Evolutionary conservation across 75 land plant species (phyloP).

Genomic region (Picea sitchensis): DNA sequence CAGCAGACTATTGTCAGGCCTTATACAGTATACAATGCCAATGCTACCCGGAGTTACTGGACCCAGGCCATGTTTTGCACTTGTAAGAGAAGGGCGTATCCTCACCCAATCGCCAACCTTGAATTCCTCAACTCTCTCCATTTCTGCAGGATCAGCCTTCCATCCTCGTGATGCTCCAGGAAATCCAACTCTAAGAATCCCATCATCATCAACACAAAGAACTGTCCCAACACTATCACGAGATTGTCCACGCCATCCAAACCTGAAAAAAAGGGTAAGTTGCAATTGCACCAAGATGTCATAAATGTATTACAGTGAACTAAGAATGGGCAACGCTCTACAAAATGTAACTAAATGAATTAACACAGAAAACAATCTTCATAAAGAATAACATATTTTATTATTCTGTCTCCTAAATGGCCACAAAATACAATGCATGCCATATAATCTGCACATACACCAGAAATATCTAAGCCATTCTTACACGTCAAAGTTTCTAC

Average conservation of each 20-base stretch:
- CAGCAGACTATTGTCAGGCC: conserved; percentile 83
- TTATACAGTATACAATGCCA: conserved; percentile 81
- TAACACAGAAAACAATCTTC: neutral
- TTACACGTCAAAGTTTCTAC: neutral
- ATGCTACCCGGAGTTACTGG: conserved; percentile 91
- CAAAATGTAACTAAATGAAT: neutral
- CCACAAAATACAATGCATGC: neutral
- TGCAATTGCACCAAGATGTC: too few species aligned
- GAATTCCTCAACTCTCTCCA: too few species aligned
- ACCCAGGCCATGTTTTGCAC: conserved; percentile 92
- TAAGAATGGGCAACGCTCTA: neutral
- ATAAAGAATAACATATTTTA: neutral
- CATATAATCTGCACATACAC: neutral
- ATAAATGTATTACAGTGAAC: conserved; percentile 20
- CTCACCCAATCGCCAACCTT: conserved; percentile 96
- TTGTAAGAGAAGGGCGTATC: conserved; percentile 82
- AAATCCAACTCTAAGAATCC: too few species aligned
- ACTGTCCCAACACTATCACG: too few species aligned
- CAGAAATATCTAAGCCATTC: neutral
- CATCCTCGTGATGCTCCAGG: too few species aligned
- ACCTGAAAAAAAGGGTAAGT: too few species aligned
- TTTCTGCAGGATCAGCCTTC: too few species aligned
- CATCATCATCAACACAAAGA: too few species aligned
- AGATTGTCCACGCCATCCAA: too few species aligned
- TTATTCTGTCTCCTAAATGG: neutral